Evolutionary conservation across 2,329 filamentous ascomycete genomes (phyloP), one percentile per base, ranked within the genome.

Genomic region (Epichloe coenophiala): DNA sequence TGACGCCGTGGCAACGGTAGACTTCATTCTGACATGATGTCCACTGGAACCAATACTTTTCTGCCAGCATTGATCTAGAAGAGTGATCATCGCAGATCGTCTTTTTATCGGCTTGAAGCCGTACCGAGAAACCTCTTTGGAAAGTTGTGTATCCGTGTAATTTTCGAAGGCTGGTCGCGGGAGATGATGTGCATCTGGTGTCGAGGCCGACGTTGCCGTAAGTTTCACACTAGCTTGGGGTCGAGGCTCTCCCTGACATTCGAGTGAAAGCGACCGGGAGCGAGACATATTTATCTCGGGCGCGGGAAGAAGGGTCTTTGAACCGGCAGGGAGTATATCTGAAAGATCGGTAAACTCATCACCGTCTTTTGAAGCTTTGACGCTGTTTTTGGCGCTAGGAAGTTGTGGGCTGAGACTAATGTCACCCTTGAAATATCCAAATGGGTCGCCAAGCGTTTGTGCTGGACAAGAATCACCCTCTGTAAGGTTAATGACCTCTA

Each of bases 101-200:
- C 71, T 78, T 61, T 82, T 86, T 33, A 89, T 69, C 1, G 81
- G 70, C 60, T 89, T 90, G 65, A 90, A 89, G 0, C 83, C 84
- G 59, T 81, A 88, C 0, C 72, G 70, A 5, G 74, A 68, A 43
- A 90, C 68, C 58, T 84, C 75, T 51, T 73, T 77, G 3, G 78
- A 69, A 15, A 90, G 68, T 52, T 85, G 77, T 8, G 72, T 66
- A 54, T 84, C 81, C 3, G 81, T 81, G 52, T 78, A 81, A 0
- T 75, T 65, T 40, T 76, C 72, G 53, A 77, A 89, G 11, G 77
- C 74, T 2, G 84, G 84, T 45, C 62, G 65, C 17, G 58, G 50
- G 5, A 51, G 53, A 12, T 53, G 23, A 5, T 39, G 33, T 36
- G 37, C 23, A 19, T 7, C 42, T 45, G 8, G 38, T 19, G 23